Base-by-base conservation (phyloP, 1,284 basidiomycete species). In the Apiotrichum montevideense region DNA sequence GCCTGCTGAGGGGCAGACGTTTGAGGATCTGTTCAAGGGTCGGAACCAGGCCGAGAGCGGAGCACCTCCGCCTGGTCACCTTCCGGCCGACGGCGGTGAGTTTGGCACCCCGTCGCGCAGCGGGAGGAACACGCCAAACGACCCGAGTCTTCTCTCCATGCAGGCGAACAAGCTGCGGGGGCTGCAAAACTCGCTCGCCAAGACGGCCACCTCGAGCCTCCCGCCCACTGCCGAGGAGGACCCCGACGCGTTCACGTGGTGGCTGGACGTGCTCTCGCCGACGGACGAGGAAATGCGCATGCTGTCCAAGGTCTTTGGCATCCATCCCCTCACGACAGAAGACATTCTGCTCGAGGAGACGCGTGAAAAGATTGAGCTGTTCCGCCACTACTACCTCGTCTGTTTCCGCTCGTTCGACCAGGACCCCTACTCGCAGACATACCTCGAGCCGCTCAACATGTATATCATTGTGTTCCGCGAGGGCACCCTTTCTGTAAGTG, bases 351-450 rank as follows among this genome's bases (percentile, higher is more conserved):
- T 98, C 87, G 95, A 98, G 76, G 96, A 98, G 79, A 91, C 94
- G 41, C 90, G 96, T 67, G 96, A 99, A 78, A 99, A 98, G 82
- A 99, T 99, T 67, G 96, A 99, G 75, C 83, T 99, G 15, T 98
- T 98, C 83, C 83, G 94, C 56, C 97, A 96, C 75, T 99, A 99
- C 76, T 98, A 98, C 74, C 85, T 99, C 51, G 96, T 98, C 63
- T 98, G 95, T 84, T 99, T 98, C 82, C 87, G 96, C 61, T 90
- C 91, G 60, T 98, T 99, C 79, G 96, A 99, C 77, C 96, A 99
- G 80, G 95, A 98, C 76, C 90, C 86, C 13, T 98, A 98, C 79
- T 93, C 89, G 68, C 93, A 95, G 8, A 98, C 93, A 0, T 90
- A 98, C 74, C 85, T 99, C 52, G 95, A 99, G 75, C 96, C 96